Percentiles rank a stretch among this genome's conserved stretches.
These are phyloP conservation scores for Peronosclerospora sorghi DNA, from an alignment of 352 stramenopile species.

Conservation along the genomic window DNA sequence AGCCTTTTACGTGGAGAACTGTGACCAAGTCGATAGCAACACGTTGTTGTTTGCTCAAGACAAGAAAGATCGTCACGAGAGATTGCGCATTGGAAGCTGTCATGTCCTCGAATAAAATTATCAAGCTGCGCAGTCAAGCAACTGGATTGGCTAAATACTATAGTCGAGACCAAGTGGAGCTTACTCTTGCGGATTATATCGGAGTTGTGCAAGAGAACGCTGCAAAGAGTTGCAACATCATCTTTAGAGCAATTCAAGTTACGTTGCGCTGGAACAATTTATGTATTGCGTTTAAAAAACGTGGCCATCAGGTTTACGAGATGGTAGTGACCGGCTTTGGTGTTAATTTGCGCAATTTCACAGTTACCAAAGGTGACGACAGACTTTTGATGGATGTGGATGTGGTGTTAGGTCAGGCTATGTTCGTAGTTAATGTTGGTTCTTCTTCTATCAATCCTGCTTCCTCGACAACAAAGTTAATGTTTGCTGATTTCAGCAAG, in stretches of 20 bases:
- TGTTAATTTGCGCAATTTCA: constrained; percentile 31
- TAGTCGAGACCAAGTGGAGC: constrained; percentile 20
- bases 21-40: constrained; percentile 32
- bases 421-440: constrained; percentile 37
- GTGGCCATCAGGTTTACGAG: constrained; percentile 31
- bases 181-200: constrained; percentile 32
- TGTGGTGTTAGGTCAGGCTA: constrained; percentile 32
- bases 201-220: constrained; percentile 31
- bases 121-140: constrained; percentile 31
- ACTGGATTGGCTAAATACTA: constrained; percentile 35
- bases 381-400: constrained; percentile 43
- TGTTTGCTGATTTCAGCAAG: constrained; percentile 48
- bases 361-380: constrained; percentile 29
- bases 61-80: constrained; percentile 30
- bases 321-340: constrained; percentile 41
- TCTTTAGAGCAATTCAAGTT: constrained; percentile 47
- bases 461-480: constrained; percentile 34
- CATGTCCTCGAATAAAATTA: constrained; percentile 38
- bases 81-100: constrained; percentile 29
- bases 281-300: constrained; percentile 37
- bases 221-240: constrained; percentile 32
- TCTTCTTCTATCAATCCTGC: constrained; percentile 23
- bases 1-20: constrained; percentile 42
- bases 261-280: constrained; percentile 41
- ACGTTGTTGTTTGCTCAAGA: constrained; percentile 28